phyloP scores from a whole-genome alignment of 768 basidiomycete species.

The Suillus decipiens region DNA sequence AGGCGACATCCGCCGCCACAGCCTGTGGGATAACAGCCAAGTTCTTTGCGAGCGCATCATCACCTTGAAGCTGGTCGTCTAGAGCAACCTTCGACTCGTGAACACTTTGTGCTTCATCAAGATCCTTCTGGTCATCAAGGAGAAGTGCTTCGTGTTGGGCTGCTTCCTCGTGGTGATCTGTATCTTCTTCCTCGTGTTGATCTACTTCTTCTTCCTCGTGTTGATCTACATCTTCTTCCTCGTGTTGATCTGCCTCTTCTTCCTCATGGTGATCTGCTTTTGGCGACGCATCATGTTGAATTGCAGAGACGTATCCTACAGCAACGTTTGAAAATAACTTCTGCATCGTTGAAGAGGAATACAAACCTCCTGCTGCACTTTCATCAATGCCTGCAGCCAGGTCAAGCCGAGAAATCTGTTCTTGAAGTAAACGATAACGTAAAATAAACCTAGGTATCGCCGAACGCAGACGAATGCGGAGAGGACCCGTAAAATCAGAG shows the following conservation, averaged over 20 bases:
- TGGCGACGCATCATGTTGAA: conserved; percentile 14
- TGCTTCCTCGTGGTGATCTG: neutral
- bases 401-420: conserved; percentile 48
- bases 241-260: neutral
- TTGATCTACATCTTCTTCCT: neutral
- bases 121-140: conserved; percentile 1
- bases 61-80: conserved; percentile 14
- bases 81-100: conserved; percentile 9
- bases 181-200: neutral
- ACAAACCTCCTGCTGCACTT: conserved; percentile 24
- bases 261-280: conserved; percentile 3
- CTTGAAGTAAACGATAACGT: conserved; percentile 65
- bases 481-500: conserved; percentile 59
- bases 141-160: conserved; percentile 4
- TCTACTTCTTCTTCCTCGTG: neutral
- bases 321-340: neutral
- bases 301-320: neutral
- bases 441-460: conserved; percentile 61
- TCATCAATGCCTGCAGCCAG: conserved; percentile 21
- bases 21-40: conserved; percentile 13
- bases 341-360: neutral
- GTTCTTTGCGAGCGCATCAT: conserved; percentile 8
- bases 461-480: conserved; percentile 56
- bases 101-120: conserved; percentile 9
- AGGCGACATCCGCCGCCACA: conserved; percentile 14